phyloP scores from a whole-genome alignment of 1,139 yeast species.

The Blastobotrys aristatus region DNA sequence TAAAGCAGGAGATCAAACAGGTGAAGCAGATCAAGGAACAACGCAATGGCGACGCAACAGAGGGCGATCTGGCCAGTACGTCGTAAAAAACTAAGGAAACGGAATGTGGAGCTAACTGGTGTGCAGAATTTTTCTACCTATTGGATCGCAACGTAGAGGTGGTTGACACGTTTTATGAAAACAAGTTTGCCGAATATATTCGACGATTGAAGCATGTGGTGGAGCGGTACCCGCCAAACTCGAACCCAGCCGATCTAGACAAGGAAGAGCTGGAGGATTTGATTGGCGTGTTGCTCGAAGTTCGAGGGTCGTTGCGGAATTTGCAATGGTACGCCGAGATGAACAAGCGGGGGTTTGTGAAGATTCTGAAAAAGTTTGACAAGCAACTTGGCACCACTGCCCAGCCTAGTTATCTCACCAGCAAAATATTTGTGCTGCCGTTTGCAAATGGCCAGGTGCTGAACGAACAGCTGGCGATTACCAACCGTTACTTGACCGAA shows the following conservation, averaged over 20 bases:
- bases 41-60: slow-evolving; percentile 15
- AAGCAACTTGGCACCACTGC: slow-evolving; percentile 72
- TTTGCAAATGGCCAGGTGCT: slow-evolving; percentile 65
- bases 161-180: slow-evolving; percentile 73
- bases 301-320: slow-evolving; percentile 73
- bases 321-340: slow-evolving; percentile 88
- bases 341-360: slow-evolving; percentile 83
- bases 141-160: slow-evolving; percentile 77
- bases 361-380: slow-evolving; percentile 85
- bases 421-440: slow-evolving; percentile 69
- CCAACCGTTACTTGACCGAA: slow-evolving; percentile 51
- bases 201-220: slow-evolving; percentile 50
- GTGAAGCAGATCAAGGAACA: slow-evolving; percentile 25
- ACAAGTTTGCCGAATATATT: slow-evolving; percentile 67
- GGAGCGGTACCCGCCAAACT: slow-evolving; percentile 29
- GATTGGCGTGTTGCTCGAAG: slow-evolving; percentile 66
- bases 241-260: slow-evolving; percentile 33
- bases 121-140: slow-evolving; percentile 66
- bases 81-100: slow-evolving; percentile 9
- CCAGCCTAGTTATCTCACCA: slow-evolving; percentile 59
- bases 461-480: slow-evolving; percentile 47
- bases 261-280: slow-evolving; percentile 78
- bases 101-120: not conserved
- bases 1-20: slow-evolving; percentile 73
- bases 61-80: slow-evolving; percentile 30